Percentiles rank a stretch among this genome's conserved stretches.
Conservation (phyloP, 805 yeast genomes). For the Komagataella pastoris region DNA sequence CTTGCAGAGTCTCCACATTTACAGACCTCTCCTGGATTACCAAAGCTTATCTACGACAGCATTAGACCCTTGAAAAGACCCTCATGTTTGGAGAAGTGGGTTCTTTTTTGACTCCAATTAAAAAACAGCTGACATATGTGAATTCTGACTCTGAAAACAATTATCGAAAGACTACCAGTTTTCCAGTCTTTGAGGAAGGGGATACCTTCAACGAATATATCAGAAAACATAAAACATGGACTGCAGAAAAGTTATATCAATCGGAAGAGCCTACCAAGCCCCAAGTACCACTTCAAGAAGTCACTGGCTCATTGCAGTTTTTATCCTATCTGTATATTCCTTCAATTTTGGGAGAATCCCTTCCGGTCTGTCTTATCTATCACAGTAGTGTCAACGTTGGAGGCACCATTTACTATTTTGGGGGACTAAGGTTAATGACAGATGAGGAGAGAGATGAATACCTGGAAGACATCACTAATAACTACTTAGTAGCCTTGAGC, state of each 20-base stretch:
- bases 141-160: background rate
- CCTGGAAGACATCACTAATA: slow-evolving; percentile 14
- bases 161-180: background rate
- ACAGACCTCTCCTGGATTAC: background rate
- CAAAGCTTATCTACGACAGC: background rate
- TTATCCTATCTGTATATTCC: background rate
- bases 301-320: background rate
- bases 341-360: background rate
- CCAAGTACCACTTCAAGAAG: background rate
- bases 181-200: background rate
- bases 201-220: background rate
- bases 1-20: background rate
- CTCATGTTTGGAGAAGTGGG: background rate
- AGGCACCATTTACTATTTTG: slow-evolving; percentile 21
- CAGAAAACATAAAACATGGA: background rate
- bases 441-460: slow-evolving; percentile 11
- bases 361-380: background rate
- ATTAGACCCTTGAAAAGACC: too few relatives aligned
- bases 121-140: background rate
- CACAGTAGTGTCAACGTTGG: slow-evolving; percentile 9
- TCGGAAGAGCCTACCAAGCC: background rate
- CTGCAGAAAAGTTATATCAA: background rate
- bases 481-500: slow-evolving; percentile 17
- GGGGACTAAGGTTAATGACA: slow-evolving; percentile 24
- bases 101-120: background rate